These are phyloP conservation scores for Yamadazyma dendronema DNA, from an alignment of 1,139 yeast genomes.

Conservation along the genomic window DNA sequence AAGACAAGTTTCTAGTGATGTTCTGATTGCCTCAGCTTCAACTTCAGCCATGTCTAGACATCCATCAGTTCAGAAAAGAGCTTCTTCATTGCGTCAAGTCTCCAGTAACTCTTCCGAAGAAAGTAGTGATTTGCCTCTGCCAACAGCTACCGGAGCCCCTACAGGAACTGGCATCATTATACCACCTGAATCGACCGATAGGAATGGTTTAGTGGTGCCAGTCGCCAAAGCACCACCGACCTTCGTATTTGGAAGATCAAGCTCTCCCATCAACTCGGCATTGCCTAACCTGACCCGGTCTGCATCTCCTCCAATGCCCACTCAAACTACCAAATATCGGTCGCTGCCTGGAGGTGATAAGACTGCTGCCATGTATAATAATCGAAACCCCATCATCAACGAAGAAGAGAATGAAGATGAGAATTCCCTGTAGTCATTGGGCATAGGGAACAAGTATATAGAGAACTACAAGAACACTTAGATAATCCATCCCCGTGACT, in stretches of 20 bases:
- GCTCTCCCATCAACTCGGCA: slow-evolving; percentile 4
- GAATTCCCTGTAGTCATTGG: slow-evolving; percentile 3
- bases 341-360: slow-evolving; percentile 5
- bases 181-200: neutral
- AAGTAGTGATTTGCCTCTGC: slow-evolving; percentile 21
- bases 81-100: slow-evolving; percentile 33
- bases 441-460: neutral
- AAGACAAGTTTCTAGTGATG: slow-evolving; percentile 37
- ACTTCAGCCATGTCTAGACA: slow-evolving; percentile 25
- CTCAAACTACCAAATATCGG: slow-evolving; percentile 4
- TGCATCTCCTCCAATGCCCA: slow-evolving; percentile 36
- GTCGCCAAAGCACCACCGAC: slow-evolving; percentile 1
- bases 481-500: neutral
- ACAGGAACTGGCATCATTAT: too few species aligned
- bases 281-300: slow-evolving; percentile 21
- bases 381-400: slow-evolving; percentile 13
- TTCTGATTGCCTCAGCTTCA: slow-evolving; percentile 34
- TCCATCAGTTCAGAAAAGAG: slow-evolving; percentile 19
- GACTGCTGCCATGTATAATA: slow-evolving; percentile 6
- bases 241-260: slow-evolving; percentile 4
- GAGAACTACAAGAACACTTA: neutral
- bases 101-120: slow-evolving; percentile 44
- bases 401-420: slow-evolving; percentile 24
- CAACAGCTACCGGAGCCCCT: slow-evolving; percentile 13
- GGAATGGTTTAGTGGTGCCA: slow-evolving; percentile 1